phyloP scores from a whole-genome alignment of 179 eudicot species.

The Patellifolia procumbens region DNA sequence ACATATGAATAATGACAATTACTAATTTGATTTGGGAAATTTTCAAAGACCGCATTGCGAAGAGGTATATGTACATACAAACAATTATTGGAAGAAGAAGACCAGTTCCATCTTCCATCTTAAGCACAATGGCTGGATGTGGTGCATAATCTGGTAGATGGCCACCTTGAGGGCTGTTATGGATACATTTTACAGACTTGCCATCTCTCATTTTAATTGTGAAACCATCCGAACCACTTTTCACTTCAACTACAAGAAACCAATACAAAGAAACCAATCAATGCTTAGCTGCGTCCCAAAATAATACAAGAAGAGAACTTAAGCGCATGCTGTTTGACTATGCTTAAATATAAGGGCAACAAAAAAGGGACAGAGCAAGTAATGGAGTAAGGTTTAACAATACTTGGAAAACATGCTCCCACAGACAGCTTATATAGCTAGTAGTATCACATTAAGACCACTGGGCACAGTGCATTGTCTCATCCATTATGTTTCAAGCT shows the following conservation, averaged over 20 bases:
- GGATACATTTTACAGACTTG: conserved; percentile 69
- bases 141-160: conserved; percentile 85
- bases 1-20: conserved; percentile 8
- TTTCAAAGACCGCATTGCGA: conserved; percentile 1
- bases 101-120: conserved; percentile 97
- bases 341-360: neutral
- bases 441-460: neutral
- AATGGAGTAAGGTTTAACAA: neutral
- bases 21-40: neutral
- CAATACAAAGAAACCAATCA: conserved; percentile 11
- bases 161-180: conserved; percentile 81
- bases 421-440: neutral
- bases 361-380: neutral
- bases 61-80: conserved; percentile 55
- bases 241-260: conserved; percentile 75
- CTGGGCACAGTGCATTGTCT: neutral
- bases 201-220: conserved; percentile 90
- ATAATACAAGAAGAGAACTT: neutral
- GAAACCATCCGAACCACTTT: conserved; percentile 84
- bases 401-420: neutral
- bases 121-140: conserved; percentile 93
- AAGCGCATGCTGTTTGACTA: too few species aligned
- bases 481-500: neutral
- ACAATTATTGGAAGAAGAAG: conserved; percentile 94
- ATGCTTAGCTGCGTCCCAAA: neutral